These are phyloP conservation scores for Solanum ossicruentum DNA, from an alignment of 257 asterid genomes.

Conservation along the genomic window DNA sequence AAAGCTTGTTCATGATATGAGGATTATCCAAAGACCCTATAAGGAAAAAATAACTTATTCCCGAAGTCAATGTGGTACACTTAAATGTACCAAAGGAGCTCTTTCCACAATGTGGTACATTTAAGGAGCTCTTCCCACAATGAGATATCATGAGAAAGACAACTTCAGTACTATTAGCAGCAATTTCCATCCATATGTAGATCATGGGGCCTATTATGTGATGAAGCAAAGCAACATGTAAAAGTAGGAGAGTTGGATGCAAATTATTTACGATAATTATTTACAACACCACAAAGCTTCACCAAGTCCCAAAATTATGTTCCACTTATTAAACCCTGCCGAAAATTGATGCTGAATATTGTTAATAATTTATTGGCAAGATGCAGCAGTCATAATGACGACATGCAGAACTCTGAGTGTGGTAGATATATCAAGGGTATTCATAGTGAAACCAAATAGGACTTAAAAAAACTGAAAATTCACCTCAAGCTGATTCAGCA, in stretches of 20 bases:
- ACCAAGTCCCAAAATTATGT: background rate
- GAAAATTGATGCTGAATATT: background rate
- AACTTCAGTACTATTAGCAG: background rate
- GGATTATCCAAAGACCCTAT: background rate
- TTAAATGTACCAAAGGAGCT: background rate
- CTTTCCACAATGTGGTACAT: background rate
- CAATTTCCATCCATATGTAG: background rate
- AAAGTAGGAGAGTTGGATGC: background rate
- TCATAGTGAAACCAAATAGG: background rate
- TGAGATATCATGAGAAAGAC: background rate
- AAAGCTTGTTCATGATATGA: background rate
- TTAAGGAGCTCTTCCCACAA: background rate
- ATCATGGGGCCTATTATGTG: background rate
- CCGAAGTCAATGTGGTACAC: background rate
- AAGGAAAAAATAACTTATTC: background rate
- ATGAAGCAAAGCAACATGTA: background rate
- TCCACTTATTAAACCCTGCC: background rate
- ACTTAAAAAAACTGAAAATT: background rate
- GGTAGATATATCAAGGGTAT: background rate
- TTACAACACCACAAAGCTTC: background rate
- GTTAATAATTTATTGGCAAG: background rate
- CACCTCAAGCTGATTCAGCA: constrained; percentile 80
- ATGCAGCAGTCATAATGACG: background rate
- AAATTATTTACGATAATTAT: background rate
- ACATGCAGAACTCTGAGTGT: background rate